A percentile compares a stretch with the other conserved stretches of the same genome.
Conservation (phyloP, 2,329 filamentous ascomycete genomes). For the Coleophoma cylindrospora region DNA sequence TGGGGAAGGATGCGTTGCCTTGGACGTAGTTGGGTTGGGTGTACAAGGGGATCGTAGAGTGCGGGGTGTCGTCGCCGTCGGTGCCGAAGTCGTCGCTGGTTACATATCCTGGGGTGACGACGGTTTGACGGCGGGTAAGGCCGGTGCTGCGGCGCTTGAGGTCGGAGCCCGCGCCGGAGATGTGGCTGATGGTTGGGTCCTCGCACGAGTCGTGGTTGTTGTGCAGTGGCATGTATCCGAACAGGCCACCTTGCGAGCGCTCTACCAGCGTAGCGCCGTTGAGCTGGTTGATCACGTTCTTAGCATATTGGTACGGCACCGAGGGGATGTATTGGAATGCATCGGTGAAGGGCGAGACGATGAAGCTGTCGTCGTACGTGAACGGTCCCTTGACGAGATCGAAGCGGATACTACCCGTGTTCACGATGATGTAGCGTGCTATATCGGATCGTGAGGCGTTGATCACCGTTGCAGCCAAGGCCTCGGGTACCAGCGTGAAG, state of each 20-base stretch:
- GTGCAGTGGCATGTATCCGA: conserved; percentile 8
- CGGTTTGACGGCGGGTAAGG: conserved; percentile 21
- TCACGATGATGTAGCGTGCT: conserved; percentile 69
- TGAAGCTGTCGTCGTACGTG: conserved; percentile 78
- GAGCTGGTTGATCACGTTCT: conserved; percentile 54
- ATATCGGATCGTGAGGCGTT: conserved; percentile 52
- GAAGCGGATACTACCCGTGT: conserved; percentile 88
- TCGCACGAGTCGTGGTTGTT: conserved; percentile 29
- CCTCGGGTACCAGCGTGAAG: conserved; percentile 54
- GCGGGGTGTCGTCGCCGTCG: conserved; percentile 86
- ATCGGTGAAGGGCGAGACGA: conserved; percentile 82
- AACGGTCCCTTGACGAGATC: conserved; percentile 90
- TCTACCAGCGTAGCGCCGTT: conserved; percentile 39
- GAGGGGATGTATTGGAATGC: conserved; percentile 71
- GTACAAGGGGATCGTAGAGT: conserved; percentile 69
- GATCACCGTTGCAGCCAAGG: conserved; percentile 64
- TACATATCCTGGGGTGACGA: conserved; percentile 66
- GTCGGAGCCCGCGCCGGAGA: conserved; percentile 5
- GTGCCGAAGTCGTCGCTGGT: conserved; percentile 76
- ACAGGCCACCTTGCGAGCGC: conserved; percentile 8
- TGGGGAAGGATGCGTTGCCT: conserved; percentile 57
- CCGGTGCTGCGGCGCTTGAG: conserved; percentile 13
- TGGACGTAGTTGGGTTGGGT: conserved; percentile 78
- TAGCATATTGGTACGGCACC: conserved; percentile 72
- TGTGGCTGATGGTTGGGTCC: conserved; percentile 16